Evolutionary conservation across 2,329 filamentous ascomycete species (phyloP), one percentile per base, ranked within the genome.

Genomic region (Aspergillus carbonarius): DNA sequence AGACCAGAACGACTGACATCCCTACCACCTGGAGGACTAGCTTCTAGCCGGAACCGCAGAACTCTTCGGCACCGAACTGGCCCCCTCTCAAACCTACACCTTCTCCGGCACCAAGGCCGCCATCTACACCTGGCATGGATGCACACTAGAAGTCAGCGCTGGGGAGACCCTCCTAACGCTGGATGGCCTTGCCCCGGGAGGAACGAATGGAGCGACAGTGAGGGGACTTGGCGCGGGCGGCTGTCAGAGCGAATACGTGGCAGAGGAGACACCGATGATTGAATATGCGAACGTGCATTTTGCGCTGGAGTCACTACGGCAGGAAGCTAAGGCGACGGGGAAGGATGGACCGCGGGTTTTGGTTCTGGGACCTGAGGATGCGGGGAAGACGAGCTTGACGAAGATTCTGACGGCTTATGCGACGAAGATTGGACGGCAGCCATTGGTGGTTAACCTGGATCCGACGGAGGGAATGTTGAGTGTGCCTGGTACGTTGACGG

Each of bases 11-110:
- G 30, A 54, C 51, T 54, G 17, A 54, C 51, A 30, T 30, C 32
- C 39, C n/a, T 30, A 20, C 35, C 30, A 27, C 58, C 49, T 48
- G 54, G 60, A 58, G 59, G 23, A 48, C 44, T 57, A 92, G 79
- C 81, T 98, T 25, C 78, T 91, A 57, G 86, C 84, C 34, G 95
- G 95, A 61, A 92, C 88, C 1, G 95, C 93, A 50, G 95, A 99
- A 76, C 87, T 96, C 70, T 96, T 98, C 72, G 95, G 95, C 72
- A 93, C 93, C 56, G 95, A 99, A 78, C 88, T 99, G 44, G 92
- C 92, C 10, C 83, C 85, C 9, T 89, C 89, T 57, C 89, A 89
- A 53, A 83, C 85, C 9, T 98, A 98, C 79, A 88, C 83, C 32
- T 93, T 99, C 75, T 83, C 85, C 47, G 90, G 91, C 57, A 85